A percentile compares a stretch with the other conserved stretches of the same genome.
Conservation (phyloP, 2,329 filamentous ascomycete genomes). For the Penicillium sp. region DNA sequence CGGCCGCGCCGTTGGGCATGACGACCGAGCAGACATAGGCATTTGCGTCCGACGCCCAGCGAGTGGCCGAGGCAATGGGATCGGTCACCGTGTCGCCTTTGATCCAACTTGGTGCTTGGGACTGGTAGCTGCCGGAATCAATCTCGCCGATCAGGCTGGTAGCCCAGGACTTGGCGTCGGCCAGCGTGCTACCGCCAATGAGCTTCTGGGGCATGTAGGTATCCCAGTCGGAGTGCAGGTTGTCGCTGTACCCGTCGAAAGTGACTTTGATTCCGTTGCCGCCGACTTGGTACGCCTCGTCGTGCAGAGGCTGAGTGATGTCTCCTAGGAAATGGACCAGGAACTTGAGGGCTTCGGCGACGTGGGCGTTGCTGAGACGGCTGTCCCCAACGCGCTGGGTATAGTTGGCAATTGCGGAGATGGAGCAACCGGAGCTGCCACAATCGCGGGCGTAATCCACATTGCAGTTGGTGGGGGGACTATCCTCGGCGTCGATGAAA, state of each 20-base stretch:
- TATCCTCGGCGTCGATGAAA: slow-evolving; percentile 48
- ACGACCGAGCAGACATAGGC: slow-evolving; percentile 60
- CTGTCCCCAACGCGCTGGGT: slow-evolving; percentile 16
- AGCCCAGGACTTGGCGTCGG: slow-evolving; percentile 21
- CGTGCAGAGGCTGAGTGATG: slow-evolving; percentile 64
- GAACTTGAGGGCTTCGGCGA: slow-evolving; percentile 45
- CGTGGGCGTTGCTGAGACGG: slow-evolving; percentile 30
- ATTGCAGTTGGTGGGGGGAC: slow-evolving; percentile 44
- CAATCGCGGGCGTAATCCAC: slow-evolving; percentile 50
- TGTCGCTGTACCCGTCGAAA: slow-evolving; percentile 53
- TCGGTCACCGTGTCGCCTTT: slow-evolving; percentile 52
- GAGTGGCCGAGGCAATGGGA: slow-evolving; percentile 51
- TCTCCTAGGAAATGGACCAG: slow-evolving; percentile 58
- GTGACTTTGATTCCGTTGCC: slow-evolving; percentile 63
- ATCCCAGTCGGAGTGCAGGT: slow-evolving; percentile 71
- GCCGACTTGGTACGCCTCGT: slow-evolving; percentile 55
- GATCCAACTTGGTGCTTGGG: slow-evolving; percentile 50
- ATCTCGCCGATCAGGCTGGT: slow-evolving; percentile 19
- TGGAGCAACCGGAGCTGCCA: slow-evolving; percentile 44
- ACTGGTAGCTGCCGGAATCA: slow-evolving; percentile 39
- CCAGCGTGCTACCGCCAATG: slow-evolving; percentile 48
- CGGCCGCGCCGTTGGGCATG: slow-evolving; percentile 53
- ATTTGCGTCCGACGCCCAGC: slow-evolving; percentile 63
- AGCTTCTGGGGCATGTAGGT: slow-evolving; percentile 61
- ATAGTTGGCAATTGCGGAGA: slow-evolving; percentile 51